These are phyloP conservation scores for Globisporangium apiculatum DNA, from an alignment of 352 stramenopile genomes.

Conservation along the genomic window DNA sequence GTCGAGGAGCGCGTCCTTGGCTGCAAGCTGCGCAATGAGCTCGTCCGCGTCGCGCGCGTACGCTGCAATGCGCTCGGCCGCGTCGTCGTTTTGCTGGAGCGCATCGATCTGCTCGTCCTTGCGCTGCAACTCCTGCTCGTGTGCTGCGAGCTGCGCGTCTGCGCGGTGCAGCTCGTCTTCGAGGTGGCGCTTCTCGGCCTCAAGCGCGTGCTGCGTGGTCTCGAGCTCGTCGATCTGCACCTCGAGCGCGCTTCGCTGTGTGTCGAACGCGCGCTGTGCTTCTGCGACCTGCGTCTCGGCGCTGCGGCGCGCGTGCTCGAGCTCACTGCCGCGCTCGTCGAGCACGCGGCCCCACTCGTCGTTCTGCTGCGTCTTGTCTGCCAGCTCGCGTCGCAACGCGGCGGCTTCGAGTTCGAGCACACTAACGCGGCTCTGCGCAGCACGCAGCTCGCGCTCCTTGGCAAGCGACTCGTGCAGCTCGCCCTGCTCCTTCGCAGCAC, in stretches of 20 bases:
- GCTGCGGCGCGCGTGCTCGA: slow-evolving; percentile 28
- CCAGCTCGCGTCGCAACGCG: slow-evolving; percentile 14
- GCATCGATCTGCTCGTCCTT: not conserved
- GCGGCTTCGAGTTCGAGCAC: slow-evolving; percentile 20
- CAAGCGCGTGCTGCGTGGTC: not conserved
- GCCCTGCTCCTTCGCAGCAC: slow-evolving; percentile 33
- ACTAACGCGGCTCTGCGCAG: slow-evolving; percentile 25
- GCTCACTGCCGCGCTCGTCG: slow-evolving; percentile 32
- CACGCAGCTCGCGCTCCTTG: slow-evolving; percentile 37
- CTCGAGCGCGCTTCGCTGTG: slow-evolving; percentile 8
- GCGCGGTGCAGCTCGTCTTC: slow-evolving; percentile 9
- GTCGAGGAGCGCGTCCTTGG: slow-evolving; percentile 9
- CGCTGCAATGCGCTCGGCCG: slow-evolving; percentile 1
- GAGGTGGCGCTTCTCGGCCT: slow-evolving; percentile 7
- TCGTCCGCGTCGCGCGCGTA: slow-evolving; percentile 9
- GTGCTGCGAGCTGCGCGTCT: slow-evolving; percentile 4
- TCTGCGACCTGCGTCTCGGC: slow-evolving; percentile 27
- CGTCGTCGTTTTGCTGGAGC: slow-evolving; percentile 1
- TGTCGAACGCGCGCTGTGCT: slow-evolving; percentile 18
- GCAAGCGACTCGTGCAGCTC: slow-evolving; percentile 44
- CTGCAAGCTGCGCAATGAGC: slow-evolving; percentile 4
- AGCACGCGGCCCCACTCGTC: slow-evolving; percentile 28
- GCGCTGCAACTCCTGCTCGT: not conserved
- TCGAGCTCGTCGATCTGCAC: slow-evolving; percentile 12
- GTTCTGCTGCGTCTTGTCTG: slow-evolving; percentile 13